Evolutionary conservation across 345 rosid genomes (phyloP), one percentile per base, ranked within the genome.

Genomic region (Salix brachista): DNA sequence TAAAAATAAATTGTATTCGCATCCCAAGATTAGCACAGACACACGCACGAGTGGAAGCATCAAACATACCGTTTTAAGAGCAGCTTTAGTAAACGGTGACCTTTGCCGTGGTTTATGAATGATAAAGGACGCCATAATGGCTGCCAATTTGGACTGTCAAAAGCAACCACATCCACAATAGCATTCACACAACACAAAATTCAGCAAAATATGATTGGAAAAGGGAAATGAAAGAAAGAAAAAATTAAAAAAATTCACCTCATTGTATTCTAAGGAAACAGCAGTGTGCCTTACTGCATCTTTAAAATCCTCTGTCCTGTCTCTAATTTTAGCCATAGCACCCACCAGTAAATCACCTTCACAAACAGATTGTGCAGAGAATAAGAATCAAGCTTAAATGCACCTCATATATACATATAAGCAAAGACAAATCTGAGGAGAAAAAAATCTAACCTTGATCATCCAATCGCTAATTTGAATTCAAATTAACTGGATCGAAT

Each of bases 71-170:
- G 94, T 94, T 85, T 81, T 90, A 44, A 90, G 79, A 46, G 93
- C 92, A 68, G 96, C 89, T 79, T 54, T 89, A 39, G 84, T 86
- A 83, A 92, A 92, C 41, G 91, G 87, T 3, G 89, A 89, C 75
- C 79, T 85, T 79, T 89, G 86, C 80, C 84, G 80, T 58, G 88
- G 91, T 71, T 91, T 92, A 83, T 89, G 96, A 77, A 94, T 89
- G 46, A 92, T 94, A 75, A 91, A 94, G 76, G 96, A 88, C 26
- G 97, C 97, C 97, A 92, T 87, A 62, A 87, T 82, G 10, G 90
- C 84, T 3, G 93, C 92, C 79, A 94, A 78, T 87, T 90, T 94
- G 67, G 96, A 79, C 97, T 92, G 74, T 48, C 62, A 71, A 69
- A 39, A 25, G 44, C 26, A 73, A 41, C 13, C 46, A 23, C 37